A percentile compares a stretch with the other conserved stretches of the same genome.
phyloP scores from a whole-genome alignment of 371 early-diverging fungal species.

The Apophysomyces elegans region DNA sequence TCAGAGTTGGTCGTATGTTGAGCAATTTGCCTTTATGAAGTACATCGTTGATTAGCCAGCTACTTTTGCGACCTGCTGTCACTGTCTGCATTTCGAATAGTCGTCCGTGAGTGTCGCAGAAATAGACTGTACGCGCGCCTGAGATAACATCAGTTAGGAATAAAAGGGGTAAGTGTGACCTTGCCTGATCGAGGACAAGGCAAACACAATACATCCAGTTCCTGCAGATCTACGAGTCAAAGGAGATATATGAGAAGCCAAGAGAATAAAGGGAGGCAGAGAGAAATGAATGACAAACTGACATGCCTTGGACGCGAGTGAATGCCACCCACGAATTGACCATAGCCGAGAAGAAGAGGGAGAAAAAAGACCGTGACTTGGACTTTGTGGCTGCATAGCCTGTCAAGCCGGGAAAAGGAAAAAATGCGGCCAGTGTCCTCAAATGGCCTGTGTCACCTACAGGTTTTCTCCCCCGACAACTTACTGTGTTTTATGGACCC shows the following conservation, averaged over 20 bases:
- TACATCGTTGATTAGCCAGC: neutral
- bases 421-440: too few relatives aligned
- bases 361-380: neutral
- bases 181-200: constrained; percentile 2
- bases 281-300: neutral
- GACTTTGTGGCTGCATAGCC: too few relatives aligned
- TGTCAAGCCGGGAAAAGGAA: too few relatives aligned
- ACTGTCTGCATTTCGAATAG: neutral
- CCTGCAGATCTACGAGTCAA: neutral
- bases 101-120: neutral
- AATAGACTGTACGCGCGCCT: neutral
- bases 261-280: neutral
- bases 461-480: too few relatives aligned
- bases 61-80: neutral
- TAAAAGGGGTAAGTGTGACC: neutral
- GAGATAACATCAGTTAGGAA: neutral
- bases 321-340: neutral
- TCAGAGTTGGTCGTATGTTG: neutral
- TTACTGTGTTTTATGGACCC: neutral
- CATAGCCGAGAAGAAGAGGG: neutral
- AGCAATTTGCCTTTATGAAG: neutral
- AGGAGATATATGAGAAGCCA: neutral
- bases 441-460: too few relatives aligned
- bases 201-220: neutral
- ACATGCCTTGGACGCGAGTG: neutral